Percentiles rank a stretch among this genome's conserved stretches.
Conservation (phyloP, 495 filamentous ascomycete genomes). For the Neurospora sp. region DNA sequence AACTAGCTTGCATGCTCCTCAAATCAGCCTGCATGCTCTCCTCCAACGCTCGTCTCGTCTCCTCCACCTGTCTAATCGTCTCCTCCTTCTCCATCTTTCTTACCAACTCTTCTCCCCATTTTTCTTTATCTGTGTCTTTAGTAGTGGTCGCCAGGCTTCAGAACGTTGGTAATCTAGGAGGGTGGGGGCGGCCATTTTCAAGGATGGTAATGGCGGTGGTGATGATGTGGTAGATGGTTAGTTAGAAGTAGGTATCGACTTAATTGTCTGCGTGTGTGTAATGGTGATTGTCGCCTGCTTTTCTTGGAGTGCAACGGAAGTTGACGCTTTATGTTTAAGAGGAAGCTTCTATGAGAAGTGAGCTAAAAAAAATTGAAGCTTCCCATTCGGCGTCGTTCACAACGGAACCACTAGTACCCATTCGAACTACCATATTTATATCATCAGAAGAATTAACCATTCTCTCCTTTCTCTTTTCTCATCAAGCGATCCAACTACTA, state of each 20-base stretch:
- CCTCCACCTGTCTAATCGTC: not conserved
- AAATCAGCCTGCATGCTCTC: not conserved
- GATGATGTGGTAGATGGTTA: not conserved
- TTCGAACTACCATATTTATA: too few species aligned
- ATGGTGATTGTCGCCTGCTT: not conserved
- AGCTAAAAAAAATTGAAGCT: too few species aligned
- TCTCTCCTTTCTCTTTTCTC: too few species aligned
- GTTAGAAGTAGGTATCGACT: not conserved
- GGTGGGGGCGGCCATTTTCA: not conserved
- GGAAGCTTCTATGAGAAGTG: too few species aligned
- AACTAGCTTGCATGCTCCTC: not conserved
- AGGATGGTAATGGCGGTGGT: not conserved
- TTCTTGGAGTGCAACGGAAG: not conserved
- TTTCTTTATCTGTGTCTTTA: not conserved
- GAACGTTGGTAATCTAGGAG: not conserved
- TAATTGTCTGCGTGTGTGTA: not conserved
- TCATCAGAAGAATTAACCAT: too few species aligned
- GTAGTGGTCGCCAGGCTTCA: not conserved
- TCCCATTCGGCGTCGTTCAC: too few species aligned
- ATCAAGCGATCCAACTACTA: too few species aligned
- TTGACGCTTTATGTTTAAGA: not conserved
- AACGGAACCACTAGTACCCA: too few species aligned
- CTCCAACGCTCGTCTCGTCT: not conserved
- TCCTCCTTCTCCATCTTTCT: not conserved
- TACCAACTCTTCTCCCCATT: not conserved